Conservation (phyloP, 805 yeast species). For the Priceomyces castillae region DNA sequence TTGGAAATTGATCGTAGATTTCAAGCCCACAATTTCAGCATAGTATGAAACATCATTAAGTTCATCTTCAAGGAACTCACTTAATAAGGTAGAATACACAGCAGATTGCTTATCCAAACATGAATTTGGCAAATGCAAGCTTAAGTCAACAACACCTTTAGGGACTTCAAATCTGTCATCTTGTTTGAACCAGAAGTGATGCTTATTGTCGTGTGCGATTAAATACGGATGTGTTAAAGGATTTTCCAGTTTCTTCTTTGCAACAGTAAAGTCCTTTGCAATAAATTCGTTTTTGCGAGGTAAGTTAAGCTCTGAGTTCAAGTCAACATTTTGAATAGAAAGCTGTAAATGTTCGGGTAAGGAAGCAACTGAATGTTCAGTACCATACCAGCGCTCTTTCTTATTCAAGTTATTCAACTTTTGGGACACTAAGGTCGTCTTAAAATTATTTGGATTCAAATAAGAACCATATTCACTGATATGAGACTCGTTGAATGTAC, state of each 20-base stretch:
- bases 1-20: constrained; percentile 53
- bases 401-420: constrained; percentile 45
- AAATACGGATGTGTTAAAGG: constrained; percentile 60
- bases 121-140: constrained; percentile 63
- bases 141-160: constrained; percentile 67
- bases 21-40: constrained; percentile 79
- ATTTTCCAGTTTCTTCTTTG: constrained; percentile 30
- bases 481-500: constrained; percentile 55
- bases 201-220: constrained; percentile 47
- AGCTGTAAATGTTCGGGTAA: constrained; percentile 40
- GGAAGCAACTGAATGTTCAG: constrained; percentile 58
- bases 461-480: constrained; percentile 49
- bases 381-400: constrained; percentile 87
- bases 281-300: constrained; percentile 80
- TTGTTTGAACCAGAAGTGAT: constrained; percentile 81
- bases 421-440: constrained; percentile 53
- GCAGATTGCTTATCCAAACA: constrained; percentile 57
- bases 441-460: constrained; percentile 58
- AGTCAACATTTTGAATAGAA: constrained; percentile 26
- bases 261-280: constrained; percentile 72
- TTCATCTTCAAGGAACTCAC: constrained; percentile 72
- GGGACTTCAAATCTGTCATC: constrained; percentile 91
- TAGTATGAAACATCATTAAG: constrained; percentile 76
- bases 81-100: constrained; percentile 58
- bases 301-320: constrained; percentile 43